Conservation (phyloP, 2,329 filamentous ascomycete genomes). For the Pleurostoma richardsiae region DNA sequence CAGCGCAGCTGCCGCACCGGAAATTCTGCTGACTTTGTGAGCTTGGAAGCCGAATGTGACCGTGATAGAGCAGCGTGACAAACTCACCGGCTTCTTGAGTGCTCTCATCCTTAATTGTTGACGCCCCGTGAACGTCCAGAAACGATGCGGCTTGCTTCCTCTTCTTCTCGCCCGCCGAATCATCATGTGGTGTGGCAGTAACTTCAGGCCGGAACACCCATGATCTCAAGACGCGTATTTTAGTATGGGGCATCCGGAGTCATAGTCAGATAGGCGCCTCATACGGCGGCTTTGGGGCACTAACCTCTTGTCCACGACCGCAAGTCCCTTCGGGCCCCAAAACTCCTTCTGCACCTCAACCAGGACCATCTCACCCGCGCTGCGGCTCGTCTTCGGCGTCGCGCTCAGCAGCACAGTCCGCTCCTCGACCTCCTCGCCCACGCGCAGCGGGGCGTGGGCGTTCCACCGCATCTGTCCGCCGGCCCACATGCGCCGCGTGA, state of each 20-base stretch:
- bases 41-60: constrained; percentile 11
- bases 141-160: background rate
- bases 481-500: constrained; percentile 64
- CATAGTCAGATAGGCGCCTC: background rate
- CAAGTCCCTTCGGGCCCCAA: constrained; percentile 42
- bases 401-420: constrained; percentile 21
- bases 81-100: constrained; percentile 9
- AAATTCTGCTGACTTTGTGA: constrained; percentile 1
- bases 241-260: background rate
- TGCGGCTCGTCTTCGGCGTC: constrained; percentile 46
- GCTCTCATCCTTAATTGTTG: constrained; percentile 16
- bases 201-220: constrained; percentile 39
- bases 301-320: constrained; percentile 49
- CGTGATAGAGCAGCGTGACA: background rate
- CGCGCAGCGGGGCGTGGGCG: constrained; percentile 27
- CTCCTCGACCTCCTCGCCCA: constrained; percentile 39
- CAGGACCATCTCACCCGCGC: constrained; percentile 57
- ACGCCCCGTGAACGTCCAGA: constrained; percentile 10
- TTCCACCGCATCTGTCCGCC: constrained; percentile 54
- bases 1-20: constrained; percentile 26
- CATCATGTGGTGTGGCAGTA: background rate
- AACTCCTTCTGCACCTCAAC: constrained; percentile 60
- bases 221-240: constrained; percentile 16
- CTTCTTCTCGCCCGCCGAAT: background rate
- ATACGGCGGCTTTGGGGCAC: background rate